phyloP scores from a whole-genome alignment of 202 grass and related monocot genomes.

The Cymbopogon flexuosus region DNA sequence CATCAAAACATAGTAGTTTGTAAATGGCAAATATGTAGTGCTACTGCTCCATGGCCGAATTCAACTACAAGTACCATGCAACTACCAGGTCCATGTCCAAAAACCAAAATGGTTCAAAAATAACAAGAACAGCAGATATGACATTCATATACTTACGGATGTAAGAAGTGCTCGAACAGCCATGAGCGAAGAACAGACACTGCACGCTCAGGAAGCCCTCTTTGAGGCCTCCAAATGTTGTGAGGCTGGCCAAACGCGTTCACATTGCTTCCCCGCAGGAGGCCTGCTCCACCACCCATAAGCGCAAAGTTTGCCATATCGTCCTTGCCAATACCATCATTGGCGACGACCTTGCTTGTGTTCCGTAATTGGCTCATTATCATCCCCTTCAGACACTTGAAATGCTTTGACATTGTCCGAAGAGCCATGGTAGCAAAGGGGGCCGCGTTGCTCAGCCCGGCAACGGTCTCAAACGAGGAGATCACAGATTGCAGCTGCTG shows the following conservation, averaged over 20 bases:
- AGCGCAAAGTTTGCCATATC: conserved; percentile 55
- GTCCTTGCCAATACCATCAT: conserved; percentile 48
- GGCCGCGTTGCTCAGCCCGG: conserved; percentile 68
- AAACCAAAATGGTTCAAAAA: neutral
- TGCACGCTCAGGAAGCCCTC: conserved; percentile 79
- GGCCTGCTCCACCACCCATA: conserved; percentile 34
- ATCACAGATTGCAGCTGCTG: conserved; percentile 75
- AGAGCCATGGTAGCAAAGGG: conserved; percentile 68
- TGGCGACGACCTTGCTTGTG: conserved; percentile 41
- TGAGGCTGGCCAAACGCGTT: conserved; percentile 44
- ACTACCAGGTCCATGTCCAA: too few species aligned
- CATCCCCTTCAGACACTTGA: conserved; percentile 63
- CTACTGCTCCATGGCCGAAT: neutral
- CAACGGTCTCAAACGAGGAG: conserved; percentile 68
- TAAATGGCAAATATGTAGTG: neutral
- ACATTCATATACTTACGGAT: conserved; percentile 59
- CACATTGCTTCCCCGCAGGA: conserved; percentile 37
- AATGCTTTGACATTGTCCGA: conserved; percentile 75
- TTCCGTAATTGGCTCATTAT: conserved; percentile 64
- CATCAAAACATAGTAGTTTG: neutral
- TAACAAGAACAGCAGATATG: neutral
- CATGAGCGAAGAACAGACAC: conserved; percentile 87
- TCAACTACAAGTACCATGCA: neutral
- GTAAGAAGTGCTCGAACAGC: conserved; percentile 88
- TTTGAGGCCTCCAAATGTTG: conserved; percentile 75